Evolutionary conservation across 768 basidiomycete genomes (phyloP), one percentile per base, ranked within the genome.

Genomic region (Serendipita indica): DNA sequence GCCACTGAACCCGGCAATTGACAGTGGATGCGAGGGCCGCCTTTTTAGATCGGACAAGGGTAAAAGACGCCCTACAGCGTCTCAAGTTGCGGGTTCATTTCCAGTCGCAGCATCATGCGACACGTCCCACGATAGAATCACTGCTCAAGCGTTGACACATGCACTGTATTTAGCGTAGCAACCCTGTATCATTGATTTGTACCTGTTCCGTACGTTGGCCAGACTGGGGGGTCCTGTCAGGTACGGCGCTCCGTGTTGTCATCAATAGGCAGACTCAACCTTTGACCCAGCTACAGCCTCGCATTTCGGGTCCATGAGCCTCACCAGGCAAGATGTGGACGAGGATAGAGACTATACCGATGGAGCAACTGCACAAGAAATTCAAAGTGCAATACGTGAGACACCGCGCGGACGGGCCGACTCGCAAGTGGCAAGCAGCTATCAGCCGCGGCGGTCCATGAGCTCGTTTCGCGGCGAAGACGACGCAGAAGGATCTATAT

Each of bases 331-430:
- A 28, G n/a, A 20, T 54, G 49, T 16, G 49, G 49, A 54, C n/a
- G 49, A 54, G n/a, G n/a, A n/a, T n/a, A 54, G 49, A 30, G 89
- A 92, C 72, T 92, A 92, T 68, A 90, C 89, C 1, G 89, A 92
- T 64, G 89, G 88, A 37, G 89, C 89, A 33, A 83, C 86, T 10
- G 74, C 80, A 4, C 72, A 80, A 30, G 89, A 89, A 61, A 89
- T 93, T 41, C 69, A 78, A 60, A 69, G 74, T 62, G 88, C 78
- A 16, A 64, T 84, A n/a, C 71, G 71, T 33, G 77, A 74, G 62
- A 73, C 65, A 57, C 73, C 22, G n/a, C 76, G 71, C 32, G 70
- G 78, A n/a, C 75, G 85, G 39, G 77, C 81, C 18, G 79, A 86
- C 65, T 89, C 89, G 3, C 80, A 81, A 56, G 77, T 79, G 64